Conservation (phyloP, 495 filamentous ascomycete genomes). For the Gamarada debralockiae region DNA sequence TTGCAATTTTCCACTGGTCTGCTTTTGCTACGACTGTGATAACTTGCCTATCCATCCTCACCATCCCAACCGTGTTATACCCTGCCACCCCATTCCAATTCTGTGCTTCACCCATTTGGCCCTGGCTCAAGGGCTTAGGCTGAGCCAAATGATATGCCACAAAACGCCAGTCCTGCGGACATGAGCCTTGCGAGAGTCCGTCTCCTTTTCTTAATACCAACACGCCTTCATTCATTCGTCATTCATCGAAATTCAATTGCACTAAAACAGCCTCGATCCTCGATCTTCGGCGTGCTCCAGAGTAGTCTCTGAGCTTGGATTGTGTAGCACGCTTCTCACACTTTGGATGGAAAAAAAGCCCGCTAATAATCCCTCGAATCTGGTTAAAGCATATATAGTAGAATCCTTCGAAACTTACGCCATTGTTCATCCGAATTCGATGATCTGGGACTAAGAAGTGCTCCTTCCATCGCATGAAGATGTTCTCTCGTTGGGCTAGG, state of each 20-base stretch:
- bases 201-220: no score
- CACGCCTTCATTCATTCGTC: no score
- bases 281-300: constrained; percentile 83
- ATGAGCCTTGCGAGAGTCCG: no score
- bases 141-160: no score
- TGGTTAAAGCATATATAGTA: constrained; percentile 99
- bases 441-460: constrained; percentile 97
- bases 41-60: no score
- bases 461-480: constrained; percentile 99
- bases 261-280: constrained; percentile 78
- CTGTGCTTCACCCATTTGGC: no score
- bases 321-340: constrained; percentile 76
- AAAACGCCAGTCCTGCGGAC: no score
- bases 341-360: constrained; percentile 96
- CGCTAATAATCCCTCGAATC: constrained; percentile 73
- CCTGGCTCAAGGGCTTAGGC: no score
- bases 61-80: no score
- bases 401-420: constrained; percentile 96
- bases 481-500: constrained; percentile 77
- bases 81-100: no score
- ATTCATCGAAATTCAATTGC: constrained; percentile 90
- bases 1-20: no score
- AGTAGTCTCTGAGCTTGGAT: neutral
- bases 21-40: no score
- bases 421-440: constrained; percentile 79